Conservation (phyloP, 768 basidiomycete genomes). For the Panaeolus cyanescens region DNA sequence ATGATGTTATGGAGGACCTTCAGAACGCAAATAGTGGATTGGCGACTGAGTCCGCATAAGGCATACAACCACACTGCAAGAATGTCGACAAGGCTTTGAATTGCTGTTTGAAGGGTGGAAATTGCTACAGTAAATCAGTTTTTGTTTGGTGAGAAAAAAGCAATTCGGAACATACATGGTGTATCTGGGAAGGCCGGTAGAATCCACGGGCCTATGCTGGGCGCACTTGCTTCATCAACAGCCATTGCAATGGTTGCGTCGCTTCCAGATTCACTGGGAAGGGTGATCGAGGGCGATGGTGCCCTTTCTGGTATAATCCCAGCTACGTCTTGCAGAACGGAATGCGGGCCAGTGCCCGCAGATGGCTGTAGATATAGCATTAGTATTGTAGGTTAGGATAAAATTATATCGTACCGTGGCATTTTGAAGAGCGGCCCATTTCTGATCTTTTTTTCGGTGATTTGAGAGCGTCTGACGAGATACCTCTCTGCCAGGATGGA, state of each 20-base stretch:
- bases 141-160: too few relatives aligned
- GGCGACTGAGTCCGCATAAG: slow-evolving; percentile 16
- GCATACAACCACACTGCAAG: slow-evolving; percentile 14
- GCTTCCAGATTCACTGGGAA: too few relatives aligned
- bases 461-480: background rate
- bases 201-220: background rate
- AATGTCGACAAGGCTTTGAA: background rate
- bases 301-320: background rate
- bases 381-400: background rate
- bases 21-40: slow-evolving; percentile 10
- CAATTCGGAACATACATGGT: background rate
- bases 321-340: background rate
- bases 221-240: background rate
- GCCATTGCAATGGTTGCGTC: too few relatives aligned
- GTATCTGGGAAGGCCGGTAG: background rate
- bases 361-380: background rate
- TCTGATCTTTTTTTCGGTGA: background rate
- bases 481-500: background rate
- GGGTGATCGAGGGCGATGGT: too few relatives aligned
- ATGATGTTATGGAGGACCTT: slow-evolving; percentile 6
- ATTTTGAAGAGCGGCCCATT: background rate
- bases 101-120: background rate
- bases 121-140: too few relatives aligned
- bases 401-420: background rate
- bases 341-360: background rate